phyloP scores from a whole-genome alignment of 202 grass and related monocot genomes.

The Cymbopogon flexuosus region DNA sequence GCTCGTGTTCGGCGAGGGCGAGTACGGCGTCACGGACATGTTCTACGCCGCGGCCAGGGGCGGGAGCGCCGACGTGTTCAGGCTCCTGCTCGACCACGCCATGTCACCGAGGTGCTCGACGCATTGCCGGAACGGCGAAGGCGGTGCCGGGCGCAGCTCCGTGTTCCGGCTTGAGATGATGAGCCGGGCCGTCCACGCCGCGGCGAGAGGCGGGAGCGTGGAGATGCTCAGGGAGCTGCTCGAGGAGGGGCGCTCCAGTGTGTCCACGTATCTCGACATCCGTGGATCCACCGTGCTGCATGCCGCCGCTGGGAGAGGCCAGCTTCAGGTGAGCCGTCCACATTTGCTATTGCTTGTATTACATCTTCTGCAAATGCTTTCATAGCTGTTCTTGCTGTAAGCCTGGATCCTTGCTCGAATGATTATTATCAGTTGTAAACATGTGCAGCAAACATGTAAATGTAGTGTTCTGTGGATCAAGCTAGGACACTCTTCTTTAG shows the following conservation, averaged over 20 bases:
- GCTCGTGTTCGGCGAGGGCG: slow-evolving; percentile 89
- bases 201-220: slow-evolving; percentile 74
- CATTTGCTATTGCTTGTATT: neutral
- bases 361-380: neutral
- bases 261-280: slow-evolving; percentile 61
- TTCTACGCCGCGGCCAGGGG: slow-evolving; percentile 80
- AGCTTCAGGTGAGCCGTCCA: slow-evolving; percentile 57
- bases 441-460: neutral
- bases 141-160: slow-evolving; percentile 9
- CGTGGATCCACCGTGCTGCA: slow-evolving; percentile 83
- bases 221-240: slow-evolving; percentile 61
- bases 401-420: neutral
- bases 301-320: slow-evolving; percentile 68
- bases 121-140: slow-evolving; percentile 39
- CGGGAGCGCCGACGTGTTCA: slow-evolving; percentile 48
- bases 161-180: slow-evolving; percentile 72
- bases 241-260: slow-evolving; percentile 34
- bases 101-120: slow-evolving; percentile 57
- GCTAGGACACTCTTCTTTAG: neutral
- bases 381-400: neutral
- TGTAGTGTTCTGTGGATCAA: neutral
- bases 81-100: slow-evolving; percentile 64
- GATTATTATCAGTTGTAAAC: neutral
- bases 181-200: slow-evolving; percentile 72
- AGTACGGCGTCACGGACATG: slow-evolving; percentile 93